Conservation (phyloP, 352 stramenopile genomes). For the Pythium volutum region DNA sequence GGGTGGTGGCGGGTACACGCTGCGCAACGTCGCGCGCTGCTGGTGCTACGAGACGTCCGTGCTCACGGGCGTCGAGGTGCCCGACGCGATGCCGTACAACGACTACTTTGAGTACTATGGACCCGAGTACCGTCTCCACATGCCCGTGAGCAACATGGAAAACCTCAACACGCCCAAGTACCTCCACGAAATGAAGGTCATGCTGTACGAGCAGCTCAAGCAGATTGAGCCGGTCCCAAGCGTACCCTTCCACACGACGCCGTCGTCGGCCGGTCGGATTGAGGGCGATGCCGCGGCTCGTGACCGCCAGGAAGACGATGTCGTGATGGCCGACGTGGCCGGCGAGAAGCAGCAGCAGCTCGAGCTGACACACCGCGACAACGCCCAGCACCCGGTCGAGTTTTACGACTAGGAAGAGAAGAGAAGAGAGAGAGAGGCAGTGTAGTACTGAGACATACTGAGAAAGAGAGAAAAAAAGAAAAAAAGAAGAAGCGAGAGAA, state of each 20-base stretch:
- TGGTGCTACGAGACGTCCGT: constrained; percentile 97
- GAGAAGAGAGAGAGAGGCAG: neutral
- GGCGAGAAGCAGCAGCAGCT: constrained; percentile 55
- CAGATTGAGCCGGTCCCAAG: constrained; percentile 95
- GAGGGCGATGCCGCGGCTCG: constrained; percentile 47
- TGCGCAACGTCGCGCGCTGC: constrained; percentile 94
- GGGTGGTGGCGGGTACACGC: constrained; percentile 97
- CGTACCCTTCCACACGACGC: constrained; percentile 94
- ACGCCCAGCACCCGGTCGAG: constrained; percentile 56
- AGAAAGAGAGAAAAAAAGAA: constrained; percentile 1
- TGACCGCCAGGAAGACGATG: constrained; percentile 63
- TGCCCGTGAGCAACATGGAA: constrained; percentile 95
- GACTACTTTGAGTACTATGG: constrained; percentile 99
- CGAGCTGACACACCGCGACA: constrained; percentile 49
- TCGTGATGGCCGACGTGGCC: constrained; percentile 64
- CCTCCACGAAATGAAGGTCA: constrained; percentile 83
- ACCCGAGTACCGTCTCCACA: constrained; percentile 97
- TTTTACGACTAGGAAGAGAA: constrained; percentile 77
- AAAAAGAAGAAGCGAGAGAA: neutral
- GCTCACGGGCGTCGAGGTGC: constrained; percentile 89
- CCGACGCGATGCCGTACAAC: constrained; percentile 98
- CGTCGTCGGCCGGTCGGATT: constrained; percentile 36
- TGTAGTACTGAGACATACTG: too few species aligned
- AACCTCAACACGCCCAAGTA: constrained; percentile 96
- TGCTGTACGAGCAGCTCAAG: constrained; percentile 94